Base-by-base conservation (phyloP, 306 rosid species). In the Cucurbita argyrosperma region DNA sequence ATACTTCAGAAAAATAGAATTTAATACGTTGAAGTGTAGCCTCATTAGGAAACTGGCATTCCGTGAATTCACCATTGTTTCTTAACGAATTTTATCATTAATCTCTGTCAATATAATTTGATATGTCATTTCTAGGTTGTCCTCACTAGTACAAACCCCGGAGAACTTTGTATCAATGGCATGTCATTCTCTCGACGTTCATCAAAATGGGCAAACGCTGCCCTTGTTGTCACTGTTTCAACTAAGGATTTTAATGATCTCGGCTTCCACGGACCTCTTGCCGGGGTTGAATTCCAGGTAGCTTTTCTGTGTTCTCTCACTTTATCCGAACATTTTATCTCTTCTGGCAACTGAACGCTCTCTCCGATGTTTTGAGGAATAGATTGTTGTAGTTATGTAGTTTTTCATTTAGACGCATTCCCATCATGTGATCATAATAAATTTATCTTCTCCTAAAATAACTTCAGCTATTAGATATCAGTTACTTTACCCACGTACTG, bases 161-260 rank as follows among this genome's bases (percentile, higher is more conserved):
- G 92, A 50, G 97, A 94, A 84, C 84, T 90, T 52, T 94, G 98
- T 79, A 80, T 89, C 75, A 94, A 94, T 74, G 98, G 98, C 72
- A 94, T 94, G 98, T 94, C 98, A 69, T 94, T 90, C 87, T 94
- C 98, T 85, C 82, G 88, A 75, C 88, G 97, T 75, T 92, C 96
- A 12, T 94, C 98, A 35, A 90, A 81, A 81, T 94, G 98, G 97
- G 98, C 98, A 75, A 94, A 94, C 85, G 98, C 98, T 78, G 97
- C 98, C 61, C 89, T 94, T 76, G 98, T 94, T 66, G 96, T 83
- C 76, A 85, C 92, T 12, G 95, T 94, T 82, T 84, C 97, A 62
- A 71, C 26, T 23, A 84, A 86, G 77, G 98, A 94, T 79, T 94
- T 94, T 35, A 88, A 83, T 72, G 90, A 83, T 58, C 77, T 89